Percentiles rank a stretch among this genome's conserved stretches.
phyloP scores from a whole-genome alignment of 805 yeast species.

The Lipomyces yamanashiensis region DNA sequence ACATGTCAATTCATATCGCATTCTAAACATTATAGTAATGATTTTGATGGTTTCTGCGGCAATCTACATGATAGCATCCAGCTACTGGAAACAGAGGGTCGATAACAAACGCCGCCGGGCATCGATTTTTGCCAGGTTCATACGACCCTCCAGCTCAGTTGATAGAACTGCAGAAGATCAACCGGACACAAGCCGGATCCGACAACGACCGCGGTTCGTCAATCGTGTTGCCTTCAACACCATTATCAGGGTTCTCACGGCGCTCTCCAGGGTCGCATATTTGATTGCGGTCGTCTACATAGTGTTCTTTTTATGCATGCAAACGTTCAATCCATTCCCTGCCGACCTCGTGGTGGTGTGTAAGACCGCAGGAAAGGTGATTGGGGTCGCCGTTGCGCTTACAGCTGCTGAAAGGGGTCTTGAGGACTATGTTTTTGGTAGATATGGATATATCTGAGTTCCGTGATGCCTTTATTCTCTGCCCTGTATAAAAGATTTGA shows the following conservation, averaged over 20 bases:
- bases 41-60: not conserved
- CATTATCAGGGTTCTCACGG: not conserved
- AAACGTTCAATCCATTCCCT: not conserved
- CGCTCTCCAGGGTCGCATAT: not conserved
- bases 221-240: conserved; percentile 1
- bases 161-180: not conserved
- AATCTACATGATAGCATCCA: not conserved
- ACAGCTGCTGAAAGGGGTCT: not conserved
- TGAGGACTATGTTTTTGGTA: not conserved
- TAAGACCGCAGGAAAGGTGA: too few species aligned
- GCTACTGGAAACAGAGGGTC: not conserved
- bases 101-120: not conserved
- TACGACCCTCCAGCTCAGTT: not conserved
- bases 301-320: not conserved
- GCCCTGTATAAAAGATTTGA: not conserved
- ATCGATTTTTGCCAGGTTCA: not conserved
- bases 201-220: not conserved
- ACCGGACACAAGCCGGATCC: too few species aligned
- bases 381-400: not conserved
- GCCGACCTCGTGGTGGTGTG: too few species aligned
- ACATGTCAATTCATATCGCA: not conserved
- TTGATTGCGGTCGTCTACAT: not conserved
- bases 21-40: not conserved
- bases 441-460: not conserved
- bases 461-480: not conserved